Percentiles rank a stretch among this genome's conserved stretches.
Conservation (phyloP, 169 alveolate genomes). For the Amoebophrya sp. region DNA sequence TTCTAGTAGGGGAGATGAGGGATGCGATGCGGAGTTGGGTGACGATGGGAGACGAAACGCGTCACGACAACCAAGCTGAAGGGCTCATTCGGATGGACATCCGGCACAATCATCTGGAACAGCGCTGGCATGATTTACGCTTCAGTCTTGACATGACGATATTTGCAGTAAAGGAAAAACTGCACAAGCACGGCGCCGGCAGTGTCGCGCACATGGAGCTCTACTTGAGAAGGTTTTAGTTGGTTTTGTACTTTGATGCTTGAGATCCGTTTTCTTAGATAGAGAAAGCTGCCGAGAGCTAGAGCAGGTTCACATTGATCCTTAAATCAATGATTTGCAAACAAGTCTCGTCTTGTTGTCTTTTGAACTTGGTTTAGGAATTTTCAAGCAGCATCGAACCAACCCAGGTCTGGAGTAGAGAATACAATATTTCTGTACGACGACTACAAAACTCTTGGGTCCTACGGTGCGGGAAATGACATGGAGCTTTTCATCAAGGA, state of each 20-base stretch:
- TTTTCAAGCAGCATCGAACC: too few species aligned
- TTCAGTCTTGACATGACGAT: neutral
- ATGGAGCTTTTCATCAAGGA: neutral
- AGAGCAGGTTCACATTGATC: too few species aligned
- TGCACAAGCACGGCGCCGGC: slow-evolving; percentile 19
- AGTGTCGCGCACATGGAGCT: slow-evolving; percentile 15
- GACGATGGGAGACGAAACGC: neutral
- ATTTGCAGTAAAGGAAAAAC: neutral
- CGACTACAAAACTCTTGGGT: neutral
- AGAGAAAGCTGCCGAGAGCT: too few species aligned
- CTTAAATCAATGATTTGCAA: too few species aligned
- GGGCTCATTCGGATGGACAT: slow-evolving; percentile 6
- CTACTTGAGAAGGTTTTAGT: neutral
- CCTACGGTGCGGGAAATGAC: neutral
- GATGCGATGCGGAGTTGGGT: slow-evolving; percentile 9
- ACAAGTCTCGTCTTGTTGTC: neutral
- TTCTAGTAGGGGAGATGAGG: neutral
- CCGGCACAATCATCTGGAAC: slow-evolving; percentile 5
- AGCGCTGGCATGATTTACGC: neutral
- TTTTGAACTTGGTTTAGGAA: too few species aligned
- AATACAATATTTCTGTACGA: neutral
- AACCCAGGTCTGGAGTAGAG: neutral
- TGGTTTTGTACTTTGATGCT: too few species aligned
- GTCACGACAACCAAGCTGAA: neutral
- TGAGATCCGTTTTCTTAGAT: too few species aligned